phyloP scores from a whole-genome alignment of 2,329 filamentous ascomycete species.

The Penicillium sp. region DNA sequence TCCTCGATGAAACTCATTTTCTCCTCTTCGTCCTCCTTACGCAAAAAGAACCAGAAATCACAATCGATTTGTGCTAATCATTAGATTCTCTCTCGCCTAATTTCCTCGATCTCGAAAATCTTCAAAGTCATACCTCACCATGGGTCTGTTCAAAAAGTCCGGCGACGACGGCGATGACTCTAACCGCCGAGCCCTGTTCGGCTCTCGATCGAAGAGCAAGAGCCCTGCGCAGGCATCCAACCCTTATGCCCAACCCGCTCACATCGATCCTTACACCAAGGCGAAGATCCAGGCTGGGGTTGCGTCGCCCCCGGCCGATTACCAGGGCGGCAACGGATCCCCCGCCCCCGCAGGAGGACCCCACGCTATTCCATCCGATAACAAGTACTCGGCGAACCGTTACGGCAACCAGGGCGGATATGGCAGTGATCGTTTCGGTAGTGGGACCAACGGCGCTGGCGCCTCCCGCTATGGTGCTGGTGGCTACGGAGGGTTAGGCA shows the following conservation, averaged over 20 bases:
- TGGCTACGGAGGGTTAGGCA: slow-evolving; percentile 61
- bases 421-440: slow-evolving; percentile 58
- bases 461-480: slow-evolving; percentile 52
- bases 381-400: slow-evolving; percentile 44
- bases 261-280: slow-evolving; percentile 59
- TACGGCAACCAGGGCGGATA: slow-evolving; percentile 55
- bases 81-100: not conserved
- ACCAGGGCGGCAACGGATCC: slow-evolving; percentile 31
- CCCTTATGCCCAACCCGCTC: slow-evolving; percentile 60
- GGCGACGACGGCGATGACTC: slow-evolving; percentile 56
- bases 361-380: slow-evolving; percentile 38
- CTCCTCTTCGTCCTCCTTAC: slow-evolving; percentile 7
- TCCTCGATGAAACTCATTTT: slow-evolving; percentile 18
- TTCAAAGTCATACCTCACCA: slow-evolving; percentile 18
- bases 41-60: not conserved
- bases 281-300: slow-evolving; percentile 51
- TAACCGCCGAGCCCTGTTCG: slow-evolving; percentile 63
- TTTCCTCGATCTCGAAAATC: not conserved
- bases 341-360: slow-evolving; percentile 32
- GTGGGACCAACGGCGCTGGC: slow-evolving; percentile 40
- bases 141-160: slow-evolving; percentile 57
- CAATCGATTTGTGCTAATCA: slow-evolving; percentile 8
- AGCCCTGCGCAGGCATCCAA: slow-evolving; percentile 56
- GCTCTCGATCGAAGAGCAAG: slow-evolving; percentile 59
- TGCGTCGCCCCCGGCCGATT: slow-evolving; percentile 40